Conservation (phyloP, 352 stramenopile genomes). For the Plasmopara muralis region DNA sequence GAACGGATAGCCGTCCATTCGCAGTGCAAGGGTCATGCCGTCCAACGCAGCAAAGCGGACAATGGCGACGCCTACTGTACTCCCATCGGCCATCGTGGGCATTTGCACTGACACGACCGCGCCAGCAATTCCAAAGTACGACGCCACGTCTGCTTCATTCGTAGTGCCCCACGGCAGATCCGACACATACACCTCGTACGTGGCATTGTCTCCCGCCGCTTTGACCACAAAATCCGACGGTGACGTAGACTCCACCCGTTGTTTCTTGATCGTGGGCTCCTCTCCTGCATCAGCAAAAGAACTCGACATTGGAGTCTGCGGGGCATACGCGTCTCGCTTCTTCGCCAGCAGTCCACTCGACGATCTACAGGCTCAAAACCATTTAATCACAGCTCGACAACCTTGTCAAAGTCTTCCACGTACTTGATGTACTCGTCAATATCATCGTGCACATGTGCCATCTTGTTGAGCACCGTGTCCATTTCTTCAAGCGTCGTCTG, state of each 20-base stretch:
- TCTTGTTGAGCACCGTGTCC: constrained; percentile 29
- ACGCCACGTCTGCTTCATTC: constrained; percentile 41
- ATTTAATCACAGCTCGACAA: background rate
- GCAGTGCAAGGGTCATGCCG: constrained; percentile 42
- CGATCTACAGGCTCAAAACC: constrained; percentile 20
- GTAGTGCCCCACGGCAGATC: constrained; percentile 50
- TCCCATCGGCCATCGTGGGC: constrained; percentile 63
- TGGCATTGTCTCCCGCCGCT: constrained; percentile 14
- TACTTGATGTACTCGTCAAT: constrained; percentile 62
- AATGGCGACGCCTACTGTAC: constrained; percentile 59
- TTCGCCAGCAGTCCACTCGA: constrained; percentile 31
- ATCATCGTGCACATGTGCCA: constrained; percentile 34
- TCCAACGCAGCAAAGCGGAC: constrained; percentile 49
- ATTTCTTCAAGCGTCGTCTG: constrained; percentile 33
- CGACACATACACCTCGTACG: constrained; percentile 57
- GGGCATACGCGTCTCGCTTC: constrained; percentile 23
- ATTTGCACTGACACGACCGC: constrained; percentile 50
- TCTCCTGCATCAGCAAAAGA: constrained; percentile 18
- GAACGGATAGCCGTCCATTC: constrained; percentile 65
- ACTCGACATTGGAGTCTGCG: constrained; percentile 4
- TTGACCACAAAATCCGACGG: constrained; percentile 38
- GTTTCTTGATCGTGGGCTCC: constrained; percentile 28
- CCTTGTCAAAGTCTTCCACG: constrained; percentile 2
- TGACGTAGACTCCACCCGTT: constrained; percentile 21
- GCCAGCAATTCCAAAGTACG: constrained; percentile 58